Base-by-base conservation (phyloP, 1,139 yeast genomes). In the Pneumocystis canis region DNA sequence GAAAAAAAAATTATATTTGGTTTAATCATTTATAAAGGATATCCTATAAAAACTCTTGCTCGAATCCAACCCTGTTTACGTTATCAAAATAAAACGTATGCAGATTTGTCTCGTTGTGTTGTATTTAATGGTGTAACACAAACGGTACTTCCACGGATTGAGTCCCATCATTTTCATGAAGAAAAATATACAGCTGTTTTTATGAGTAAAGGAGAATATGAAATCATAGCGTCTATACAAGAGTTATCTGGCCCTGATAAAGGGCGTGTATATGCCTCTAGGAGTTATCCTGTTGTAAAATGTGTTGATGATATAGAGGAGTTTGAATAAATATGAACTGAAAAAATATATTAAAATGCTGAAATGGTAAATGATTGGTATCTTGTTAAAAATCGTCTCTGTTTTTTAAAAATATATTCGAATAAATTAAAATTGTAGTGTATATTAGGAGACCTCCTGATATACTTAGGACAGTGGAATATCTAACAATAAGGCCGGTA, bases 161-260 rank as follows among this genome's bases (percentile, higher is more conserved):
- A 68, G 1, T 78, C 85, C 0, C 81, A 81, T 0, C 78, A 74
- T 32, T 70, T 76, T 0, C 64, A 73, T 9, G 74, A 73, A 9
- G 71, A 81, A 18, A 76, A 76, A 25, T 70, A 84, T 61, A 84
- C 88, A 5, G 80, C 84, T 63, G 79, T 83, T 28, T 78, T 85
- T 25, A 74, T 88, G 61, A 87, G 84, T 62, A 78, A 79, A 58
- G 96, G 95, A 1, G 85, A 83, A 63, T 87, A 83, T 70, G 90
- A 85, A 71, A 86, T 95, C 89, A 87, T 89, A 0, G 80, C 83
- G 0, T 73, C 86, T 1, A 77, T 87, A 66, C 95, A 87, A 66
- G 79, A 78, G 37, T 25, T 62, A 33, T 33, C 25, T 31, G 63
- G 56, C n/a, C 58, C 31, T 7, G 65, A 61, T 7, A 35, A 33